phyloP scores from a whole-genome alignment of 1,284 basidiomycete genomes.

The Ustilago lituana region DNA sequence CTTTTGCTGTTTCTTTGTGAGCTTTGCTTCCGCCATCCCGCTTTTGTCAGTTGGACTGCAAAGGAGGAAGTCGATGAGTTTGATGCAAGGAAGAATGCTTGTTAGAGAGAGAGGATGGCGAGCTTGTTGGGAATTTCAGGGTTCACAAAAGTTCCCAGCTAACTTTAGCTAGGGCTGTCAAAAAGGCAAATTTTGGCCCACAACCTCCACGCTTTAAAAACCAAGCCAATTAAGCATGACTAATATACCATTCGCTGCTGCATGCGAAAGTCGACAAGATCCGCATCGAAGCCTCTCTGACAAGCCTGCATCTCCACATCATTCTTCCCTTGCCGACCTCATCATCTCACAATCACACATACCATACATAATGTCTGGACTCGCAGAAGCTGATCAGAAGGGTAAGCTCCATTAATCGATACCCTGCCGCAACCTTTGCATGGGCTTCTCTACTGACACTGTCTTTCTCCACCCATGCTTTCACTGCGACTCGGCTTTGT shows the following conservation, averaged over 20 bases:
- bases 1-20: constrained; percentile 62
- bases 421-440: too few species aligned
- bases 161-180: not conserved
- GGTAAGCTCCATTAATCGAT: constrained; percentile 41
- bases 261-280: constrained; percentile 17
- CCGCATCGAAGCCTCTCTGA: not conserved
- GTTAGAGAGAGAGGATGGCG: too few species aligned
- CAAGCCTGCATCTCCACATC: constrained; percentile 26
- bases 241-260: constrained; percentile 10
- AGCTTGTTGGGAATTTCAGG: constrained; percentile 20
- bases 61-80: too few species aligned
- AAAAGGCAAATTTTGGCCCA: constrained; percentile 17
- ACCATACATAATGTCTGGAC: constrained; percentile 39
- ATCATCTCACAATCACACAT: not conserved
- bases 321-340: not conserved
- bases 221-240: constrained; percentile 26
- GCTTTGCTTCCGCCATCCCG: constrained; percentile 29
- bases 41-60: too few species aligned
- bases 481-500: too few species aligned
- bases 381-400: constrained; percentile 59
- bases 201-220: constrained; percentile 26
- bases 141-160: constrained; percentile 19
- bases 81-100: not conserved
- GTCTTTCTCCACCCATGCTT: too few species aligned
- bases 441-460: too few species aligned